phyloP scores from a whole-genome alignment of 495 filamentous ascomycete species.

The Astrothelium macrocarpum region DNA sequence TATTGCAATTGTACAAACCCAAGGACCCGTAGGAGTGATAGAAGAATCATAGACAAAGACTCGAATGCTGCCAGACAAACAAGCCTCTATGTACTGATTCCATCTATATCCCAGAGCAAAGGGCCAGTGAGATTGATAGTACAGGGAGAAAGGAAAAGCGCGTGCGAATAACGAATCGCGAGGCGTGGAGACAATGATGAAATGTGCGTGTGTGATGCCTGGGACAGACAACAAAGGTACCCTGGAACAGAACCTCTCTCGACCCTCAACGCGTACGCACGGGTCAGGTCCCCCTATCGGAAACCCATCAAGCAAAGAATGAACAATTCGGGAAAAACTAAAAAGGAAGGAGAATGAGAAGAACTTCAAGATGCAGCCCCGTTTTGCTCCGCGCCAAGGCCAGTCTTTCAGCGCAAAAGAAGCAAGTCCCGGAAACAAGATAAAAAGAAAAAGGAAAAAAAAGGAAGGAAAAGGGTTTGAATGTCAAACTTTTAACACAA shows the following conservation, averaged over 20 bases:
- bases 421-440: background rate
- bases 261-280: too few relatives aligned
- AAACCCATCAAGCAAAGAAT: background rate
- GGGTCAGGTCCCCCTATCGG: background rate
- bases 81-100: background rate
- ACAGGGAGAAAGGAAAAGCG: background rate
- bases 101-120: too few relatives aligned
- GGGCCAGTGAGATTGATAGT: background rate
- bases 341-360: background rate
- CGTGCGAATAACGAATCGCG: background rate
- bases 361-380: background rate
- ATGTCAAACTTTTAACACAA: background rate
- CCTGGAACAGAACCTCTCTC: background rate
- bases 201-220: background rate
- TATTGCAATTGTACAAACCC: background rate
- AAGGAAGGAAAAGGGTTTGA: background rate
- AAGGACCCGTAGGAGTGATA: background rate
- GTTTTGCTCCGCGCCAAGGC: background rate
- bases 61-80: conserved; percentile 6
- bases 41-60: background rate
- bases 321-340: background rate
- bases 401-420: conserved; percentile 1
- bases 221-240: background rate
- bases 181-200: background rate
- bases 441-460: background rate